Evolutionary conservation across 352 stramenopile species (phyloP), one percentile per base, ranked within the genome.

Genomic region (Phytophthora gonapodyides): DNA sequence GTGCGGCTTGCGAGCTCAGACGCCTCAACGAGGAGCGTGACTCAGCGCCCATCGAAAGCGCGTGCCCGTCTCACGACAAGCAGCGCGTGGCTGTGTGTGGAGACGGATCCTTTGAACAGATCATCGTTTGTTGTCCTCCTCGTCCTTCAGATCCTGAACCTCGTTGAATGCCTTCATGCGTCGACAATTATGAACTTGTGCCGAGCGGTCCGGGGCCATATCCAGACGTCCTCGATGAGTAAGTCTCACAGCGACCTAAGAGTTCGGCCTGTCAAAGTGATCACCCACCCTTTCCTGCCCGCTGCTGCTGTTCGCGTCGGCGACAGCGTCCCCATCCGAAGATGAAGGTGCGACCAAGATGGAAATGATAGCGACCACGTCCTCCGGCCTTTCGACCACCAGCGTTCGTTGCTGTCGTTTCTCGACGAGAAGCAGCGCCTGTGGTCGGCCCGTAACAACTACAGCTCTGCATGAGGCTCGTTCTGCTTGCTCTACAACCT

Each of bases 291-390:
- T 27, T 27, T 27, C 24, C 24, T 6, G 24, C 24, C 24, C 35
- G 12, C 19, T 49, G 43, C 49, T 41, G 15, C 17, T 53, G 31
- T 17, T 55, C 19, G 24, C 24, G 24, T 27, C 24, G 24, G 24
- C 37, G 35, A 38, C 24, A 10, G 12, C 27, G 12, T 49, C 45
- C 59, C 44, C 42, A 67, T 61, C 59, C 17, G 42, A 53, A 41
- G 59, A 61, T 56, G 11, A 38, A 54, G 47, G 16, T 42, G 15
- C 38, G 57, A 45, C 58, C 34, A 61, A 61, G 59, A 67, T 62
- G 45, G 54, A 62, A 67, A 67, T 61, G 51, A 67, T 67, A 37
- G 59, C 16, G 43, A 49, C 6, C 50, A 40, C 50, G 2, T 38
- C 61, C 42, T 67, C 49, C 61, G 58, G 21, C 3, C 24, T 47